Conservation (phyloP, 1,284 basidiomycete genomes). For the Microbotryum intermedium region DNA sequence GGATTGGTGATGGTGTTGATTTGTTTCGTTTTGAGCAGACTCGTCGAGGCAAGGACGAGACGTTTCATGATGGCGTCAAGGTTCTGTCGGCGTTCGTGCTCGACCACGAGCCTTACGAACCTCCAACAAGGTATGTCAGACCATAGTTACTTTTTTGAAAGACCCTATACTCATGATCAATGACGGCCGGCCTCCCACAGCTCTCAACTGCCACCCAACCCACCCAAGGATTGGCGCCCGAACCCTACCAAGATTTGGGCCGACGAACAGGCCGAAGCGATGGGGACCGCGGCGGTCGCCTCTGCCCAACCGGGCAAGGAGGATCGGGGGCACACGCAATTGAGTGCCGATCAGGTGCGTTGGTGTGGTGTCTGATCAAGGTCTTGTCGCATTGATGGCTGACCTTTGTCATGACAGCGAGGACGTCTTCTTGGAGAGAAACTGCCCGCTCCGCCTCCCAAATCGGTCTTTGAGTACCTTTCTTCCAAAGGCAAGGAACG, state of each 20-base stretch:
- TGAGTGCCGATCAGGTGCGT: slow-evolving; percentile 62
- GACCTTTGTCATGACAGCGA: slow-evolving; percentile 48
- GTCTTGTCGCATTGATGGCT: background rate
- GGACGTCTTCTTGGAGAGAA: slow-evolving; percentile 75
- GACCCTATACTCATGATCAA: background rate
- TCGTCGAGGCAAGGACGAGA: slow-evolving; percentile 32
- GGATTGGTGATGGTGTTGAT: background rate
- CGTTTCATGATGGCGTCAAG: slow-evolving; percentile 63
- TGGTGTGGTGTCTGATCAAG: background rate
- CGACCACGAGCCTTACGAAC: slow-evolving; percentile 56
- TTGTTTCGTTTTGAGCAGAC: background rate
- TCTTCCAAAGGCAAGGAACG: slow-evolving; percentile 82
- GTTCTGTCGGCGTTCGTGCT: slow-evolving; percentile 68
- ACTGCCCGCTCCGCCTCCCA: slow-evolving; percentile 51
- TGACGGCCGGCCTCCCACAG: background rate
- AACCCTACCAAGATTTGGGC: slow-evolving; percentile 73
- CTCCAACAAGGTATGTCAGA: slow-evolving; percentile 62
- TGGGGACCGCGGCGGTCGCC: too few relatives aligned
- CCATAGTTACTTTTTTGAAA: background rate
- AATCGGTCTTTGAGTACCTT: slow-evolving; percentile 83
- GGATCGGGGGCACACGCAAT: slow-evolving; percentile 16
- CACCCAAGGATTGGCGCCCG: slow-evolving; percentile 74
- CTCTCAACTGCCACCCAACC: slow-evolving; percentile 57
- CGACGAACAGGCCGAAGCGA: slow-evolving; percentile 33
- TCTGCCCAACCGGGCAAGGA: slow-evolving; percentile 42